These are phyloP conservation scores for Onygenales sp. DNA, from an alignment of 2,329 filamentous ascomycete species.

Conservation along the genomic window DNA sequence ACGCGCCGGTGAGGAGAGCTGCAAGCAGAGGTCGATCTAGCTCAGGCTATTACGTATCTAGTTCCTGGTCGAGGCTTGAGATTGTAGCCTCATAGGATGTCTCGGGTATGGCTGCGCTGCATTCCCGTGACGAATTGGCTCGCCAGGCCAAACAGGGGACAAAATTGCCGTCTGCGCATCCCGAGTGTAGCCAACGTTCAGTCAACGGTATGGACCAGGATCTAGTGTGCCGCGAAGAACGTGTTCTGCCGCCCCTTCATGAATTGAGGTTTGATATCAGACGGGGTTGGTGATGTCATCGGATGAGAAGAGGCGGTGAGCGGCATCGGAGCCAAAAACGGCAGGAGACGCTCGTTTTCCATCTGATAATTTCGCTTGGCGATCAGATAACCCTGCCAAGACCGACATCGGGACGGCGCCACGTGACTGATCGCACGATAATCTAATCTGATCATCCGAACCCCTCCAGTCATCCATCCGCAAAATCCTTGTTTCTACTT, in stretches of 20 bases:
- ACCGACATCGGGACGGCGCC: slow-evolving; percentile 2
- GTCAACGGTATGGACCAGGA: too few relatives aligned
- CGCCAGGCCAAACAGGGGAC: too few relatives aligned
- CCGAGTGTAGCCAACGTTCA: too few relatives aligned
- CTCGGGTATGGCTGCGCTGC: too few relatives aligned
- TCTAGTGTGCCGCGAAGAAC: too few relatives aligned
- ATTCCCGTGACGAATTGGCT: too few relatives aligned
- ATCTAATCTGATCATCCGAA: slow-evolving; percentile 17
- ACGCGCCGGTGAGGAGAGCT: too few relatives aligned
- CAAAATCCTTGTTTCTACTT: background rate
- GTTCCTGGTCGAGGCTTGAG: too few relatives aligned
- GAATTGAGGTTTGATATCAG: background rate
- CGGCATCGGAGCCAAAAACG: background rate
- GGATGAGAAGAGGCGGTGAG: background rate
- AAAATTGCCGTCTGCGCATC: too few relatives aligned
- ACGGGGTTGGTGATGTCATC: background rate
- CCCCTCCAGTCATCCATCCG: slow-evolving; percentile 4
- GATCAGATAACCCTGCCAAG: slow-evolving; percentile 8
- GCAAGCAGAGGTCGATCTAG: too few relatives aligned
- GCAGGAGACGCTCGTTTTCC: background rate
- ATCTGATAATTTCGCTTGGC: slow-evolving; percentile 11
- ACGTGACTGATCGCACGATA: slow-evolving; percentile 15
- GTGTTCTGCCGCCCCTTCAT: background rate
- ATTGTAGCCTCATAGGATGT: too few relatives aligned
- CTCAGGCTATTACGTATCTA: too few relatives aligned